Percentiles rank a stretch among this genome's conserved stretches.
These are phyloP conservation scores for Vickermania spadyakhi DNA, from an alignment of 208 protist genomes.

Conservation along the genomic window DNA sequence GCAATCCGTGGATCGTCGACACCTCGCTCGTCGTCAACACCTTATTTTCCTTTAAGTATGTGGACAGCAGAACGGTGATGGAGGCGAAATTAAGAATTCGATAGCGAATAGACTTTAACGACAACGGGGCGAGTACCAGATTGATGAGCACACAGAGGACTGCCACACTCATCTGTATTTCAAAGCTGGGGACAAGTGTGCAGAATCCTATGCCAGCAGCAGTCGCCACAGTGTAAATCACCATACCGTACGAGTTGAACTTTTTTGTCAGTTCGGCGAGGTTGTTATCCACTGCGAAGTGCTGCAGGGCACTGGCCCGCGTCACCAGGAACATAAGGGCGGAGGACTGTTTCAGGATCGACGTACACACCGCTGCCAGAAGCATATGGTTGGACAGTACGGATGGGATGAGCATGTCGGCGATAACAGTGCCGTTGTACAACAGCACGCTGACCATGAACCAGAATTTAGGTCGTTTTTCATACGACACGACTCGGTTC, in stretches of 20 bases:
- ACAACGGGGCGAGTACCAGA: slow-evolving; percentile 42
- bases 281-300: slow-evolving; percentile 76
- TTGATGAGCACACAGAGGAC: slow-evolving; percentile 55
- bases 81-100: slow-evolving; percentile 66
- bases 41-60: slow-evolving; percentile 28
- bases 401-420: slow-evolving; percentile 73
- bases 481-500: slow-evolving; percentile 75
- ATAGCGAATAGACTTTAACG: slow-evolving; percentile 65
- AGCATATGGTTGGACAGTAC: slow-evolving; percentile 58
- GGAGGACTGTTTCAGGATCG: slow-evolving; percentile 72
- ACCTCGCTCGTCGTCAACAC: slow-evolving; percentile 51
- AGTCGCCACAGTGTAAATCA: slow-evolving; percentile 67
- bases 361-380: slow-evolving; percentile 50
- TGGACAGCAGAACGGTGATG: slow-evolving; percentile 40
- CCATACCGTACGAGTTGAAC: slow-evolving; percentile 83
- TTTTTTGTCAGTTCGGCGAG: slow-evolving; percentile 82
- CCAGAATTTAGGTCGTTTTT: slow-evolving; percentile 87
- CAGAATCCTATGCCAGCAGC: slow-evolving; percentile 71
- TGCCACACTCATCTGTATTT: slow-evolving; percentile 56
- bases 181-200: slow-evolving; percentile 48
- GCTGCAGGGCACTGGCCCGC: slow-evolving; percentile 62
- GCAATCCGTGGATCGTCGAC: slow-evolving; percentile 37
- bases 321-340: slow-evolving; percentile 81
- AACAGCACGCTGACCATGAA: slow-evolving; percentile 73
- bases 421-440: slow-evolving; percentile 64